Evolutionary conservation across 2,329 filamentous ascomycete species (phyloP), one percentile per base, ranked within the genome.

Genomic region (Arachnomyces sp.): DNA sequence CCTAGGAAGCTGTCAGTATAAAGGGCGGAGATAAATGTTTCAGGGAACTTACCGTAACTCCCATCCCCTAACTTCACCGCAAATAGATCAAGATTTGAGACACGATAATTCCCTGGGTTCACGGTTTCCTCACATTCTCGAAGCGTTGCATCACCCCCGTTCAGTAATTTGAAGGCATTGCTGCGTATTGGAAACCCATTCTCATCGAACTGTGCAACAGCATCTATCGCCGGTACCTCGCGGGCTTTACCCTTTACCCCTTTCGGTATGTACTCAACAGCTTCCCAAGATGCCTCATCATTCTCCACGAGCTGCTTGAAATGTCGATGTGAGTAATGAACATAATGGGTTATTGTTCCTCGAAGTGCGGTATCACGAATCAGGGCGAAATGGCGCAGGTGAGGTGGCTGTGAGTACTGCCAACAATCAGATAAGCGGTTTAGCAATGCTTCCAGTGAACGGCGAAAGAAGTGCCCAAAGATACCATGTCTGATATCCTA

Each of bases 401-500:
- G 69, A 3, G 62, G 57, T 16, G 77, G 77, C 48, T 82, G 78
- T n/a, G 72, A 73, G 12, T 71, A 51, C 39, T 76, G 69, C 71
- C 76, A 79, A 40, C 68, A 62, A 41, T 77, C 70, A 2, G 73
- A 73, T 29, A 81, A 49, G 17, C 74, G 69, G 36, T 57, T 58
- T 15, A 80, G 52, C 14, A 69, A 59, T 21, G 69, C 66, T 50
- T 81, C 77, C 21, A 77, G 51, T 0, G 75, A 72, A 36, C 75
- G 64, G 39, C 67, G 68, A 57, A 72, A 78, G 48, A 75, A 71
- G 7, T 59, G 56, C 7, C 77, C 77, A 36, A 73, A 63, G 6
- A 65, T 52, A 47, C 52, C 33, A 48, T 59, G 49, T 52, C 60
- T 65, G 6, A 74, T 56, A 32, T 67, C 57, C 60, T 66, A 36